Evolutionary conservation across 2,329 filamentous ascomycete genomes (phyloP), one percentile per base, ranked within the genome.

Genomic region (Fusarium albidum): DNA sequence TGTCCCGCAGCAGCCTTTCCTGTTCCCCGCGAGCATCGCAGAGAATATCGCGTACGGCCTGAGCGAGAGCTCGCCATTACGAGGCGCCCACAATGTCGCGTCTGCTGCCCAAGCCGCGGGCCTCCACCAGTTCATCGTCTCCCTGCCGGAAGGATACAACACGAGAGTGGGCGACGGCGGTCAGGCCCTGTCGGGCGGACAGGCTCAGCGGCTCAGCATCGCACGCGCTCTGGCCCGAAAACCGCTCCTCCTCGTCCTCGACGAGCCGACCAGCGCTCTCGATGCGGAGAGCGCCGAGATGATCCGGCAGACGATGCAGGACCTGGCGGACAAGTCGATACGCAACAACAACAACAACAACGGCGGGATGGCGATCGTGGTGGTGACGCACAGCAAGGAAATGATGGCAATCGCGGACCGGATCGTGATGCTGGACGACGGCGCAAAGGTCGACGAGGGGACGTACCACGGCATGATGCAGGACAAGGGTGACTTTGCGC

Each of bases 31-130:
- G 15, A 87, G 87, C 0, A 84, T 97, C 31, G 82, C 84, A 0
- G 86, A 88, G 8, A 98, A 98, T 67, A 96, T 98, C 49, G 76
- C 79, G 4, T 97, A 97, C 68, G 92, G 92, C 0, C 76, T 96
- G 1, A 75, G 81, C 0, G 75, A 80, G 3, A 69, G 73, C 4
- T 87, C 84, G 0, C 75, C 80, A 0, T 73, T 84, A 14, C 78
- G 79, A n/a, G 74, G 72, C 0, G 56, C 68, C 1, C 49, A 68
- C 2, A 78, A 79, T 59, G 72, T 89, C 13, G 72, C 76, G 17
- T 66, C 66, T 2, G 84, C 84, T 0, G 85, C 87, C 0, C 75
- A 75, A 3, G 75, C 80, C 31, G 84, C 85, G 0, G 86, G 88
- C 0, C 87, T 96, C 50, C 84, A 93, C 65, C 86, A 90, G 0